Evolutionary conservation across 2,329 filamentous ascomycete genomes (phyloP), one percentile per base, ranked within the genome.

Genomic region (Aureobasidium zeae): DNA sequence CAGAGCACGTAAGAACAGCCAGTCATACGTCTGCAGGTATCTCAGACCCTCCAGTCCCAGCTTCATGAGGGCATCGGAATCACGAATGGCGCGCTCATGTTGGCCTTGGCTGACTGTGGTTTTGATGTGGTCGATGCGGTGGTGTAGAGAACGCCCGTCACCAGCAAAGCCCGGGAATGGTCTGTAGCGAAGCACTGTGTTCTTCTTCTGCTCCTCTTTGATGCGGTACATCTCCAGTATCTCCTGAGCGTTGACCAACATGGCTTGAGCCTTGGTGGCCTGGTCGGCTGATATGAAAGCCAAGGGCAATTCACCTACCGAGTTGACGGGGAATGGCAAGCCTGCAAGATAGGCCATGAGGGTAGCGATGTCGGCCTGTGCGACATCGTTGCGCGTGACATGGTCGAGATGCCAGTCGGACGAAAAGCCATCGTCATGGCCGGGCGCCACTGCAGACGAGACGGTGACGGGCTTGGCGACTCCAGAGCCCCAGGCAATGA

Each of bases 11-110:
- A 98, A 68, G 64, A 98, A 98, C 2, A 98, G 72, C 91, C 91
- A 98, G 66, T 98, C 91, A 56, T 98, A 98, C 0, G 88, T 98
- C 63, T 98, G 91, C 19, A 98, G 73, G 60, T 98, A 98, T 38
- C 91, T 77, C 48, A 98, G 68, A 6, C 91, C 91, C 49, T 86
- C 76, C 1, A 98, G 72, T 2, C 79, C 82, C 38, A 85, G 66
- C 47, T 82, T 74, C 48, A 96, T 83, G 11, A 98, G 70, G 20
- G 79, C 75, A 30, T 83, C 79, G 1, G 85, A 86, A 54, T 84
- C 76, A 46, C 77, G 70, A 53, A 96, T 94, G 1, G 89, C 86
- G 53, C 85, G 76, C 45, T 89, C 79, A 51, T 80, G 79, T 33
- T 75, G 70, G 6, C 75, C 79, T 8, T 65, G 64, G 11, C 76